Evolutionary conservation across 2,329 filamentous ascomycete species (phyloP).

Genomic region (Lasiodiplodia sp.): DNA sequence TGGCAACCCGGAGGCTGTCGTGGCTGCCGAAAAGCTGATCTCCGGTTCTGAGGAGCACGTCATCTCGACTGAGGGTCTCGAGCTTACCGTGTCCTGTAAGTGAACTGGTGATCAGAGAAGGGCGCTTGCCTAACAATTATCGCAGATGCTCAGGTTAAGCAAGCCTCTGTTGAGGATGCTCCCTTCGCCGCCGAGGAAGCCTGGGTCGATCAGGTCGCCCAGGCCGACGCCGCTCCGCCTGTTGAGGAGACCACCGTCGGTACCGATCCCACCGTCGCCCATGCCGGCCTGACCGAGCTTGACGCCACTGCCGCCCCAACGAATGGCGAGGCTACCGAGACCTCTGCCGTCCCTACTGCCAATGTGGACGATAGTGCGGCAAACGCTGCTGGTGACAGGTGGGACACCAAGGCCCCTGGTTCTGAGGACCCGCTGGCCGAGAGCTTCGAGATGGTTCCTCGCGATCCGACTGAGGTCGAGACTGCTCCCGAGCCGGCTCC

Average conservation of each 20-base stretch:
- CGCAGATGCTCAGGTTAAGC: conserved; percentile 66
- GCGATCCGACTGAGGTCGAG: conserved; percentile 77
- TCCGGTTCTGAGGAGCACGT: conserved; percentile 73
- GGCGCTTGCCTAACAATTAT: conserved; percentile 28
- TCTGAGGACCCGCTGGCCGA: conserved; percentile 64
- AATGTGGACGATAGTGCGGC: conserved; percentile 51
- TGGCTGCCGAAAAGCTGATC: conserved; percentile 78
- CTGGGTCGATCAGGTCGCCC: conserved; percentile 57
- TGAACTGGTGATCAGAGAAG: conserved; percentile 32
- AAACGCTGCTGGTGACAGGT: conserved; percentile 67
- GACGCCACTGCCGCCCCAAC: conserved; percentile 48
- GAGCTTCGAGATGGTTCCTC: conserved; percentile 77
- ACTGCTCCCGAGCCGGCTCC: conserved; percentile 60
- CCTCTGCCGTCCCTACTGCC: conserved; percentile 44
- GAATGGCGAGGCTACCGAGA: conserved; percentile 42
- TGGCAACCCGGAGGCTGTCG: conserved; percentile 76
- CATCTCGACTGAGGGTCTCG: conserved; percentile 68
- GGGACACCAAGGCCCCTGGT: conserved; percentile 63
- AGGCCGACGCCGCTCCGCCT: conserved; percentile 50
- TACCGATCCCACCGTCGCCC: conserved; percentile 71
- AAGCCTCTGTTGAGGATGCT: conserved; percentile 54
- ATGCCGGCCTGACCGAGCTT: conserved; percentile 74
- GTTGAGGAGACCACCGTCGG: conserved; percentile 47
- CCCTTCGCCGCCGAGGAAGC: conserved; percentile 63
- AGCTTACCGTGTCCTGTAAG: conserved; percentile 76